Evolutionary conservation across 2,329 filamentous ascomycete species (phyloP), one percentile per base, ranked within the genome.

Genomic region (Mycosphaerella arachidis): DNA sequence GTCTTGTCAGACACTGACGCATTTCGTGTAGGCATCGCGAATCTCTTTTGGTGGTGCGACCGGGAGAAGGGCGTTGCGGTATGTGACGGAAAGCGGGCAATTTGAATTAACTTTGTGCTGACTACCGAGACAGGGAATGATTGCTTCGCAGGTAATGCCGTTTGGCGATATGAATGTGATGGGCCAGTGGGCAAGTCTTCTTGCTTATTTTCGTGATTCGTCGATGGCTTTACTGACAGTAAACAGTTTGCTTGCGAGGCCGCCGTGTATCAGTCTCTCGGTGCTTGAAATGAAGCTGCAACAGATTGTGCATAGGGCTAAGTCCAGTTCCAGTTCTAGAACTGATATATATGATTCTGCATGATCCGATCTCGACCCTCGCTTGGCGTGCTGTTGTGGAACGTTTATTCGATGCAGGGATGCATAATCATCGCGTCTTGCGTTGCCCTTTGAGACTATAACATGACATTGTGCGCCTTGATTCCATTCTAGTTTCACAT

Each of bases 1-100:
- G 68, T 73, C 40, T 45, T 18, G 20, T 18, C 24, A 45, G 73
- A 70, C 40, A 18, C 13, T 43, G 40, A 43, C 40, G 40, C 13
- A 43, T 18, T 43, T n/a, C 30, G 50, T 71, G 72, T 70, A 3
- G 71, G 72, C 9, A 71, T 75, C 43, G 69, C 73, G 4, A 75
- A 75, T 54, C 59, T 75, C 51, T 75, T 75, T 63, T 75, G 72
- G 72, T 75, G 72, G 70, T 68, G 66, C 27, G 73, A 76, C 63
- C 63, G 72, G 9, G 72, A 73, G 63, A 73, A 70, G 63, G 74
- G 74, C 12, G 70, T 76, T 20, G 56, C 56, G 20, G 50, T 52
- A 52, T 3, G 50, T 52, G 30, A 18, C 50, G 12, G 24, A 16
- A 29, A 30, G 24, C n/a, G 16, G 35, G 50, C 50, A 10, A 52